Base-by-base conservation (phyloP, 192 early-diverging fungal genomes). In the Podila clonocystis region DNA sequence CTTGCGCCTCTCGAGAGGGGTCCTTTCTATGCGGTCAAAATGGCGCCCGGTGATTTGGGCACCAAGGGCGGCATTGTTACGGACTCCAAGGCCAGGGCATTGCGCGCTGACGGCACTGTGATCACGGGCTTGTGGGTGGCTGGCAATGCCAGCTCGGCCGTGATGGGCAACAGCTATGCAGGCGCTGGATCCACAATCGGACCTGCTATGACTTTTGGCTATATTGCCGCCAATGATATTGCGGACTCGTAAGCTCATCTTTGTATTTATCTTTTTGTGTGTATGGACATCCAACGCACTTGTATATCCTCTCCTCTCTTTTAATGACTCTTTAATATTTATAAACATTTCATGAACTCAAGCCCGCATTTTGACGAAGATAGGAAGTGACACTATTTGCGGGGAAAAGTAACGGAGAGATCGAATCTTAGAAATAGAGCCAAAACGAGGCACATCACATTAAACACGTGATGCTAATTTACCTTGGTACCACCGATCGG, bases 401-500 rank as follows among this genome's bases (percentile, higher is more conserved):
- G 13, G 15, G 41, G 41, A 45, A 45, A 17, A 1, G 3, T 4
- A 31, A 31, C 5, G 34, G 38, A 41, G 38, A 45, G 13, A 45
- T 8, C 36, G 36, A 12, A 15, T 45, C 13, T 45, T 45, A 45
- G 41, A 15, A 45, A 45, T 4, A 2, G 0, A 33, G 41, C 7
- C 4, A 12, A 45, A 15, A 45, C 15, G 34, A 4, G 34, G 9
- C 4, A 11, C 41, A 41, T 3, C 41, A 45, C 41, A 45, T 1
- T 1, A 45, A 45, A 4, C 41, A 15, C 15, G 41, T 2, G 8
- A 45, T 15, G 2, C 17, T 45, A 0, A 45, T 15, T 55, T 55
- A 55, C 52, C 88, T 90, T 66, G 89, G 89, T 33, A 83, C 85
- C 13, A 90, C 86, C 12, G 86, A 86, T 26, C 84, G 84, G 11